Evolutionary conservation across 1,139 yeast species (phyloP).

Genomic region (Pichia sp.): DNA sequence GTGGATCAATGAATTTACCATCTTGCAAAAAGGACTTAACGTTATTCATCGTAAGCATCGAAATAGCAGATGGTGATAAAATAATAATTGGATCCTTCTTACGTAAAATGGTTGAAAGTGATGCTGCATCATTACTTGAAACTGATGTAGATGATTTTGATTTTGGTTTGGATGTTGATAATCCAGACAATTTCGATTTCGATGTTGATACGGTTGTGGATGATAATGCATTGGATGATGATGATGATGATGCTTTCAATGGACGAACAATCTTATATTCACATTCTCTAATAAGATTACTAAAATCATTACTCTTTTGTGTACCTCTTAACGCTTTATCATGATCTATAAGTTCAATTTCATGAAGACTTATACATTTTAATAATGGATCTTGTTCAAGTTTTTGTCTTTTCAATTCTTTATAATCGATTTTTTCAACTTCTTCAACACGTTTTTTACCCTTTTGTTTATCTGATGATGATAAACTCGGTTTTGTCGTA

Average conservation of each 20-base stretch:
- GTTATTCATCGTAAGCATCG: conserved; percentile 73
- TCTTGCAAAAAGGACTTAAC: conserved; percentile 76
- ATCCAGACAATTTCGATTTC: not conserved
- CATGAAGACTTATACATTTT: conserved; percentile 48
- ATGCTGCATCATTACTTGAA: not conserved
- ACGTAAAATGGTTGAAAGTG: conserved; percentile 11
- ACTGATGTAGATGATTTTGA: conserved; percentile 37
- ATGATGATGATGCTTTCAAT: not conserved
- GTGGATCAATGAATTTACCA: conserved; percentile 54
- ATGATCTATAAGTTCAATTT: conserved; percentile 68
- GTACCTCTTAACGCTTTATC: conserved; percentile 75
- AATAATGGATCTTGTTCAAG: conserved; percentile 50
- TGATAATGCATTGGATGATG: not conserved
- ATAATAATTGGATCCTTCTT: conserved; percentile 82
- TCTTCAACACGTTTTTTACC: conserved; percentile 3
- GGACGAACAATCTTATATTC: conserved; percentile 47
- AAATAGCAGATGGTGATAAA: conserved; percentile 91
- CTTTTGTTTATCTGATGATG: not conserved
- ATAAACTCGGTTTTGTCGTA: not conserved
- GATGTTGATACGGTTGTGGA: conserved; percentile 41
- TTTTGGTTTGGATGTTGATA: conserved; percentile 36
- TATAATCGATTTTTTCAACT: conserved; percentile 18
- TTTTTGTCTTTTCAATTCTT: conserved; percentile 20
- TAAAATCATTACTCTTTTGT: conserved; percentile 60
- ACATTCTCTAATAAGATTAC: conserved; percentile 64